Percentiles rank a stretch among this genome's conserved stretches.
Evolutionary conservation across 2,329 filamentous ascomycete genomes (phyloP).

Genomic region (Calonectria hongkongensis): DNA sequence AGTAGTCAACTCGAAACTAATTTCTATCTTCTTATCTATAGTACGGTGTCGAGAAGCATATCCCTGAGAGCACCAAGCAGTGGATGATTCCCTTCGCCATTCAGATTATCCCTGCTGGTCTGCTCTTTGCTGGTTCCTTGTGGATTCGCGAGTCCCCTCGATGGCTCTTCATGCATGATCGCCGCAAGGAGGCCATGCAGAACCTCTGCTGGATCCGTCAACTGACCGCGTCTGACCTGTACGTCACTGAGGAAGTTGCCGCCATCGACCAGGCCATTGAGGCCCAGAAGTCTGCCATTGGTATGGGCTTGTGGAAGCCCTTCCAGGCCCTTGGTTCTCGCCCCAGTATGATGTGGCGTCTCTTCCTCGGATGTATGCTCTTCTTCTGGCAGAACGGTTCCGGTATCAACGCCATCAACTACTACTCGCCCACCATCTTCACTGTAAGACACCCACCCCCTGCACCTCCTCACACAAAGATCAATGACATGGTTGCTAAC

Average conservation of each 20-base stretch:
- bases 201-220: slow-evolving; percentile 75
- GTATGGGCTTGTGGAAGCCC: slow-evolving; percentile 63
- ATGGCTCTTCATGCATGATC: slow-evolving; percentile 74
- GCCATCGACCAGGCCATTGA: slow-evolving; percentile 57
- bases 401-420: slow-evolving; percentile 62
- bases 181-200: slow-evolving; percentile 69
- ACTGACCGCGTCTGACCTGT: slow-evolving; percentile 68
- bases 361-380: slow-evolving; percentile 78
- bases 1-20: neutral
- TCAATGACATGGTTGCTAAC: slow-evolving; percentile 18
- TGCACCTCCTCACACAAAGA: too few species aligned
- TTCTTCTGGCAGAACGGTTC: slow-evolving; percentile 81
- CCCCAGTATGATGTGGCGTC: slow-evolving; percentile 73
- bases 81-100: slow-evolving; percentile 73
- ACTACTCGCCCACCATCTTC: slow-evolving; percentile 51
- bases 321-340: slow-evolving; percentile 46
- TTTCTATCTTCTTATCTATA: neutral
- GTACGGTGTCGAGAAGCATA: slow-evolving; percentile 49
- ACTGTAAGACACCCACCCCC: slow-evolving; percentile 32
- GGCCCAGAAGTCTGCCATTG: slow-evolving; percentile 77
- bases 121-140: slow-evolving; percentile 68
- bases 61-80: slow-evolving; percentile 46
- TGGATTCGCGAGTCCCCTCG: slow-evolving; percentile 74
- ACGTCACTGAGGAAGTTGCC: slow-evolving; percentile 48
- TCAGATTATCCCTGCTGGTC: slow-evolving; percentile 72